phyloP scores from a whole-genome alignment of 1,284 basidiomycete species.

The Afroboletus lepidellus region DNA sequence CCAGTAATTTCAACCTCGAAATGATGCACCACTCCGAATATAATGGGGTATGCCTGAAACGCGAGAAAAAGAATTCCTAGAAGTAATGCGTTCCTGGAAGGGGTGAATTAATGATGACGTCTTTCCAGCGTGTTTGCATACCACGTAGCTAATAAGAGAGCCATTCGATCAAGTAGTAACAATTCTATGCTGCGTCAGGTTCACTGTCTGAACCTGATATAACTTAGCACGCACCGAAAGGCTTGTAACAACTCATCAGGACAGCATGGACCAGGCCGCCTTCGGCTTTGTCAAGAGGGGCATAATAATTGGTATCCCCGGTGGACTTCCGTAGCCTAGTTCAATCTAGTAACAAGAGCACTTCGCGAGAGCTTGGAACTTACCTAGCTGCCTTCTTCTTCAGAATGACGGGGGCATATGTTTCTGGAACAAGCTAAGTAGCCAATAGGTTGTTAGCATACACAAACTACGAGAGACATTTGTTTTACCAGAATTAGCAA shows the following conservation, averaged over 20 bases:
- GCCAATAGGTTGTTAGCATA: no score
- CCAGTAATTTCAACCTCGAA: slow-evolving; percentile 54
- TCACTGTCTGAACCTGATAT: no score
- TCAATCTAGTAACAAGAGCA: slow-evolving; percentile 23
- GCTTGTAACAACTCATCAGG: slow-evolving; percentile 55
- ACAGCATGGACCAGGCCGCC: slow-evolving; percentile 46
- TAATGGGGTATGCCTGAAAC: slow-evolving; percentile 57
- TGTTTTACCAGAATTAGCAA: slow-evolving; percentile 52
- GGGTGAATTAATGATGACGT: no score
- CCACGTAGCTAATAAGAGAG: slow-evolving; percentile 63
- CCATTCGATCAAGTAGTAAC: slow-evolving; percentile 71
- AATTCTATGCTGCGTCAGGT: slow-evolving; percentile 48
- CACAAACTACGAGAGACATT: not conserved
- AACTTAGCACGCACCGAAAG: slow-evolving; percentile 44
- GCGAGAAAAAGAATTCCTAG: slow-evolving; percentile 67
- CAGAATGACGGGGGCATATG: slow-evolving; percentile 65
- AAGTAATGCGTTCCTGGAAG: slow-evolving; percentile 48
- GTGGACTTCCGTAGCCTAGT: slow-evolving; percentile 42
- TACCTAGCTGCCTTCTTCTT: slow-evolving; percentile 50
- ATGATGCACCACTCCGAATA: slow-evolving; percentile 51
- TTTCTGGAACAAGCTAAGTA: slow-evolving; percentile 71
- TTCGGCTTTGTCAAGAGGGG: slow-evolving; percentile 35
- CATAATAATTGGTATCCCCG: slow-evolving; percentile 42
- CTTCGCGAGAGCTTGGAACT: not conserved
- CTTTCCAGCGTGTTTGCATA: no score